These are phyloP conservation scores for Tilletia indica DNA, from an alignment of 1,284 basidiomycete species.

Conservation along the genomic window DNA sequence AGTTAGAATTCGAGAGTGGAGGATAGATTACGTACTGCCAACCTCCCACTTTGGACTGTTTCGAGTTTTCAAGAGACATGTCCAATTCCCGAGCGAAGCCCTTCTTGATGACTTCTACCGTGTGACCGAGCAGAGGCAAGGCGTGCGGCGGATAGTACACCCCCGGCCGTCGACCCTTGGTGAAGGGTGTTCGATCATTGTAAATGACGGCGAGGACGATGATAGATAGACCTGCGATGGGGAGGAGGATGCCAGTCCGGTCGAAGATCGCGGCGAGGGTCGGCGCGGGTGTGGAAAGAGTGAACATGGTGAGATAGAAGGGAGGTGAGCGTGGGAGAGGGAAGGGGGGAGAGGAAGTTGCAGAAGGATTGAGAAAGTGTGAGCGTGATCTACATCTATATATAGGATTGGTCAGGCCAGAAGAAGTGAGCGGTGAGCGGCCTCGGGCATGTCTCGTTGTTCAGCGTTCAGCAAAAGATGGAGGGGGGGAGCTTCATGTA, in stretches of 20 bases:
- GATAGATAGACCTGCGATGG: slow-evolving; percentile 52
- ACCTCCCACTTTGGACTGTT: neutral
- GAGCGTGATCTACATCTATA: too few species aligned
- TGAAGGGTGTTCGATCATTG: slow-evolving; percentile 11
- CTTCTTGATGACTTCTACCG: neutral
- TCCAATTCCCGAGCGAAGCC: neutral
- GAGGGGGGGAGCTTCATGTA: too few species aligned
- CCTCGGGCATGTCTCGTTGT: too few species aligned
- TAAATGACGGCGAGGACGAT: slow-evolving; percentile 41
- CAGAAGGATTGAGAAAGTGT: too few species aligned
- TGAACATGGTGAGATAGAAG: slow-evolving; percentile 57
- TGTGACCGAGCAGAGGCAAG: slow-evolving; percentile 8
- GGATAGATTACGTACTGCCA: neutral
- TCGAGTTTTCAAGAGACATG: neutral
- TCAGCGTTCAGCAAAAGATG: too few species aligned
- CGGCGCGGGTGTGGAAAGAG: slow-evolving; percentile 58
- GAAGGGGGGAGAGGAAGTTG: too few species aligned
- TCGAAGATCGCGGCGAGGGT: slow-evolving; percentile 53
- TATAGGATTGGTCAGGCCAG: too few species aligned
- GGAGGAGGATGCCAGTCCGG: slow-evolving; percentile 56
- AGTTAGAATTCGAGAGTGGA: too few species aligned
- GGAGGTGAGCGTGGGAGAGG: slow-evolving; percentile 35
- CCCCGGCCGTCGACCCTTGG: neutral
- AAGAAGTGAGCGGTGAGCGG: too few species aligned
- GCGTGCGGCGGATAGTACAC: neutral